Percentiles rank a stretch among this genome's conserved stretches.
Evolutionary conservation across 805 yeast genomes (phyloP).

Genomic region (Lipomyces chichibuensis): DNA sequence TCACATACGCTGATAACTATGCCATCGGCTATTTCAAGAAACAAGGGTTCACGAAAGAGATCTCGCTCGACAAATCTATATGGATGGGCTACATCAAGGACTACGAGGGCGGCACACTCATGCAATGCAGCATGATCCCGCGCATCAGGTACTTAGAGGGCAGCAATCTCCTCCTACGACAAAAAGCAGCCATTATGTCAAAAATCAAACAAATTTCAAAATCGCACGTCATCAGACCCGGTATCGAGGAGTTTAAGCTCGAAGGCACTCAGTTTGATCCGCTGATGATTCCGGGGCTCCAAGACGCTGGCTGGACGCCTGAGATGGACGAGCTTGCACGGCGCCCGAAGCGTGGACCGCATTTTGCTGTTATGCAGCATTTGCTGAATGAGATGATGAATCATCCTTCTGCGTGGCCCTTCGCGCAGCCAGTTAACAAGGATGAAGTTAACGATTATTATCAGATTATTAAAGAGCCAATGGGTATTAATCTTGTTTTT

Average conservation of each 20-base stretch:
- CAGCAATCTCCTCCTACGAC: conserved; percentile 79
- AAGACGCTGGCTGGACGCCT: conserved; percentile 96
- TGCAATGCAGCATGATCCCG: conserved; percentile 97
- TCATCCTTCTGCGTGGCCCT: conserved; percentile 98
- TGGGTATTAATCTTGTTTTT: conserved; percentile 54
- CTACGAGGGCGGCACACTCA: conserved; percentile 97
- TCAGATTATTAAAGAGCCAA: conserved; percentile 94
- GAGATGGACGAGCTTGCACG: conserved; percentile 98
- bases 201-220: conserved; percentile 79
- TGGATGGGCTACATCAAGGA: conserved; percentile 99
- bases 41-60: conserved; percentile 96
- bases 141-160: conserved; percentile 84
- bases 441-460: conserved; percentile 95
- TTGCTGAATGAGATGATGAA: conserved; percentile 84
- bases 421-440: conserved; percentile 85
- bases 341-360: conserved; percentile 91
- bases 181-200: conserved; percentile 86
- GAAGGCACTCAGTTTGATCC: conserved; percentile 61
- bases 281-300: conserved; percentile 80
- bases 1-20: conserved; percentile 97
- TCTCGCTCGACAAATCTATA: conserved; percentile 75
- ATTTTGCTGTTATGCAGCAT: conserved; percentile 90
- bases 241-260: conserved; percentile 70
- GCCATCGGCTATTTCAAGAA: conserved; percentile 98
- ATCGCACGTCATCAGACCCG: conserved; percentile 80